Conservation (phyloP, 345 rosid species). For the Eucalyptus erythrocorys region DNA sequence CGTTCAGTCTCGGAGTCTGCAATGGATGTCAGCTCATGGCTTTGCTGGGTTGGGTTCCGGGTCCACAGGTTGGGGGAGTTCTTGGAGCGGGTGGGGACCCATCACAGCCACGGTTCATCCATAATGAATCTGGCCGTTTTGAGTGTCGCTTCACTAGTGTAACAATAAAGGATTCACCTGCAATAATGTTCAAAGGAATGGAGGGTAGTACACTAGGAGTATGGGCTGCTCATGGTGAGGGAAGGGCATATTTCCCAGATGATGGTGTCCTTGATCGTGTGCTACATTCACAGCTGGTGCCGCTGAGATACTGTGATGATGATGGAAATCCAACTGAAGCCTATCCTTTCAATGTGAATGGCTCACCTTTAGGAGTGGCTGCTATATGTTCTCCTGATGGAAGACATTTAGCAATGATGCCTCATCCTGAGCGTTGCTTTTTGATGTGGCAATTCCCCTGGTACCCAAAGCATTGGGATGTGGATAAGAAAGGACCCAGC, state of each 20-base stretch:
- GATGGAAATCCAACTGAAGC: constrained; percentile 70
- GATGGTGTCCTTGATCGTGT: constrained; percentile 72
- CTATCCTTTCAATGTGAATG: constrained; percentile 85
- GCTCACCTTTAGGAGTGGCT: constrained; percentile 93
- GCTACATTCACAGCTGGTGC: constrained; percentile 61
- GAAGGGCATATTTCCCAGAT: constrained; percentile 85
- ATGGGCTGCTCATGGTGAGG: constrained; percentile 98
- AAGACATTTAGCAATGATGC: constrained; percentile 97
- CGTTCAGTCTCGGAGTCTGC: constrained; percentile 91
- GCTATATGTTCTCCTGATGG: constrained; percentile 95
- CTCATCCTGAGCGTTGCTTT: constrained; percentile 97
- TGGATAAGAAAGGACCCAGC: constrained; percentile 82
- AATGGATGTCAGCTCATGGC: constrained; percentile 98
- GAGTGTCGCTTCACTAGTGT: constrained; percentile 90
- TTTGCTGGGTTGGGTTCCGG: constrained; percentile 88
- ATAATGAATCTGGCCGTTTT: constrained; percentile 87
- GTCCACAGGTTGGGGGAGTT: constrained; percentile 83
- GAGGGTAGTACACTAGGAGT: constrained; percentile 91
- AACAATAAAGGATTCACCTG: constrained; percentile 64
- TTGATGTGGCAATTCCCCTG: constrained; percentile 99
- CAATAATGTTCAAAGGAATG: constrained; percentile 93
- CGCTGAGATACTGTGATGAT: constrained; percentile 81
- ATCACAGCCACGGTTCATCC: constrained; percentile 79
- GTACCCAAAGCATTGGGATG: constrained; percentile 79
- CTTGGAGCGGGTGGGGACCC: constrained; percentile 66